These are phyloP conservation scores for Xanthoceras sorbifolium DNA, from an alignment of 345 rosid genomes.

Conservation along the genomic window DNA sequence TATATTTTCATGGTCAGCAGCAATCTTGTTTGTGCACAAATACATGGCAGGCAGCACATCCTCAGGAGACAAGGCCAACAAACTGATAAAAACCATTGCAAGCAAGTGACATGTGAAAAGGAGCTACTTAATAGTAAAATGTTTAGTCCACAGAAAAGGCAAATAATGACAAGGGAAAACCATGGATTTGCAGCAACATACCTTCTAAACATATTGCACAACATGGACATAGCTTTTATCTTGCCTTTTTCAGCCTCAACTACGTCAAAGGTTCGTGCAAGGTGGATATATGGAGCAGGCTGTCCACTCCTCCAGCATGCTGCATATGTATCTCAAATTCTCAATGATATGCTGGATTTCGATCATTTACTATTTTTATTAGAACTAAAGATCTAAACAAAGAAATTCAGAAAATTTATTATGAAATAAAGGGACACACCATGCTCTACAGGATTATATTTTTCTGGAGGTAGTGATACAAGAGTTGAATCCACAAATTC, in stretches of 20 bases:
- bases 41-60: constrained; percentile 83
- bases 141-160: constrained; percentile 13
- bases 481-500: constrained; percentile 37
- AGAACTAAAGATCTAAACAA: not conserved
- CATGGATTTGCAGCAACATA: constrained; percentile 18
- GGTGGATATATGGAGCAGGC: constrained; percentile 83
- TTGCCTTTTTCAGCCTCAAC: constrained; percentile 83
- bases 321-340: constrained; percentile 41
- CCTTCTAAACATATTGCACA: constrained; percentile 99
- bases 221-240: constrained; percentile 81
- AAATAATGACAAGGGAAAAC: constrained; percentile 5
- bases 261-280: constrained; percentile 79
- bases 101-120: constrained; percentile 8
- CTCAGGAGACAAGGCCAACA: constrained; percentile 84
- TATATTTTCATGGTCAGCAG: constrained; percentile 82
- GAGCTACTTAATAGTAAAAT: constrained; percentile 13
- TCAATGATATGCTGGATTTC: constrained; percentile 20
- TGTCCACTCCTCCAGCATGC: constrained; percentile 86
- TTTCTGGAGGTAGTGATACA: constrained; percentile 63
- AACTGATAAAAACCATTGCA: constrained; percentile 43
- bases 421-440: constrained; percentile 50
- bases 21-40: constrained; percentile 87
- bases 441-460: constrained; percentile 63
- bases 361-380: not conserved
- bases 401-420: constrained; percentile 1